Evolutionary conservation across 768 basidiomycete species (phyloP), one percentile per base, ranked within the genome.

Genomic region (Serpula lacrymans): DNA sequence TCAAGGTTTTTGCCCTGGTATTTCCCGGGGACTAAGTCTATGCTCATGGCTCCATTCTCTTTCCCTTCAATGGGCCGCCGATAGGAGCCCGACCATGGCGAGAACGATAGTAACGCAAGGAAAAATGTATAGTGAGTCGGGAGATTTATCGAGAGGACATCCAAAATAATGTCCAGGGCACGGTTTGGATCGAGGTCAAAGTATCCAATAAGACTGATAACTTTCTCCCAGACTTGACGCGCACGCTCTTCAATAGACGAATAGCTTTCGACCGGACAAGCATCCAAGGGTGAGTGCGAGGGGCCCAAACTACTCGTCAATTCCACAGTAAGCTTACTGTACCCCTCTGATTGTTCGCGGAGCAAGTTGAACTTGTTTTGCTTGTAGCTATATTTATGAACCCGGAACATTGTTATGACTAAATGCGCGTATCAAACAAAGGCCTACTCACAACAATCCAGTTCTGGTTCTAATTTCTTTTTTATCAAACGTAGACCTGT

Each of bases 311-410:
- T 77, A 48, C 82, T 82, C 9, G 82, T 80, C 27, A 99, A 69
- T 54, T 98, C 90, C 8, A 85, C 79, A 20, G 84, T 78, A 23
- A 98, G 78, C 62, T 94, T 93, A 59, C 90, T 90, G 67, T 92
- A 99, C 6, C 96, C 96, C 68, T 98, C 95, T 1, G 93, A 93
- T 53, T 96, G 90, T 67, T 99, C 96, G 26, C 96, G 85, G 12
- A 97, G 77, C 27, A 99, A 77, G 58, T 98, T 99, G 72, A 94
- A 95, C 64, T 98, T 99, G 68, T 92, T 92, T 63, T 99, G 95
- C 62, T 92, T 93, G 70, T 93, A 95, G 59, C 90, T 94, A 56
- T n/a, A 39, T 13, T 18, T 18, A 34, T n/a, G 25, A 42, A 16
- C 23, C 18, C 17, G 46, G 31, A 17, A 43, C 27, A 37, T 42